Evolutionary conservation across 352 stramenopile genomes (phyloP).

Genomic region (Globisporangium echinulatum): DNA sequence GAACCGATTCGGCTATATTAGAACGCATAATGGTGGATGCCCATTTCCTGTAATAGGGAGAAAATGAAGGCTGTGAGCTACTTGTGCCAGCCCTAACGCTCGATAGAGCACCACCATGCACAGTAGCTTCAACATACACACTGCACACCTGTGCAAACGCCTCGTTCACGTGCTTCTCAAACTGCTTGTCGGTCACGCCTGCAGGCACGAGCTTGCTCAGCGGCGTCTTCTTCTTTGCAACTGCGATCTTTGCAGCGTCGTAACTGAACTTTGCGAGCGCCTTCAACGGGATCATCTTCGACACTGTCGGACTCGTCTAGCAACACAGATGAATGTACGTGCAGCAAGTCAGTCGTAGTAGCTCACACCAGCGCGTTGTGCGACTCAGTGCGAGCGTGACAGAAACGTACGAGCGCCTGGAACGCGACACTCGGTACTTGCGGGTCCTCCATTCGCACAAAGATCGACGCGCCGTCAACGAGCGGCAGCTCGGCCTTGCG

Average conservation of each 20-base stretch:
- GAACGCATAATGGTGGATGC: conserved; percentile 40
- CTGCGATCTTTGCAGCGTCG: conserved; percentile 33
- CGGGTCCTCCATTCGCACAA: conserved; percentile 59
- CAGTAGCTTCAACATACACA: too few relatives aligned
- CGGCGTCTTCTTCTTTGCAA: conserved; percentile 57
- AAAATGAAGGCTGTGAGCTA: too few relatives aligned
- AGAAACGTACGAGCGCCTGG: conserved; percentile 34
- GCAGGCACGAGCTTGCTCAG: conserved; percentile 44
- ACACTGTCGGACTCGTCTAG: conserved; percentile 24
- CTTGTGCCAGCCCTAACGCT: too few relatives aligned
- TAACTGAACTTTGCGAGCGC: conserved; percentile 37
- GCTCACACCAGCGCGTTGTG: not conserved
- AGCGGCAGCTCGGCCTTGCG: conserved; percentile 26
- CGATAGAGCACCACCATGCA: too few relatives aligned
- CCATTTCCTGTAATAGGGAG: conserved; percentile 26
- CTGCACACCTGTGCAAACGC: conserved; percentile 39
- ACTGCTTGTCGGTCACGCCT: conserved; percentile 28
- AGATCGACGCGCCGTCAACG: conserved; percentile 40
- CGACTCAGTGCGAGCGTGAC: not conserved
- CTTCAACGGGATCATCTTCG: conserved; percentile 40
- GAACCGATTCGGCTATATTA: conserved; percentile 2
- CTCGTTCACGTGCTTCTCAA: conserved; percentile 69
- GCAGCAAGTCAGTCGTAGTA: not conserved
- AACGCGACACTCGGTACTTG: conserved; percentile 31
- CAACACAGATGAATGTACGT: not conserved